phyloP scores from a whole-genome alignment of 345 rosid genomes.

The Arabidopsis suecica region DNA sequence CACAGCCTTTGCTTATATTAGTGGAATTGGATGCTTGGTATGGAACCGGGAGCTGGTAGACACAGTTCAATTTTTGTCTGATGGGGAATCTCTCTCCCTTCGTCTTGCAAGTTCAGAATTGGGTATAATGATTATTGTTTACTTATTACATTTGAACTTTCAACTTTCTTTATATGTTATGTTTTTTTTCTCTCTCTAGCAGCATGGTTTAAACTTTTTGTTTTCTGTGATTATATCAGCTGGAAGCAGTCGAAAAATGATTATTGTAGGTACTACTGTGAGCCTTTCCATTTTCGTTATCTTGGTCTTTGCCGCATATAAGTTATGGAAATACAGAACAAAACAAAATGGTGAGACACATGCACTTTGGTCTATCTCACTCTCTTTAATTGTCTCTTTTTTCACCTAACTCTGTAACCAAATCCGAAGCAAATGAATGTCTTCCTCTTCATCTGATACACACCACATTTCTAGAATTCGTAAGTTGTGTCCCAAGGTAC shows the following conservation, averaged over 20 bases:
- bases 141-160: background rate
- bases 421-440: background rate
- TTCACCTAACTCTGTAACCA: background rate
- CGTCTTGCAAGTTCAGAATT: conserved; percentile 38
- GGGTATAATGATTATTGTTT: conserved; percentile 11
- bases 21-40: conserved; percentile 41
- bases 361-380: background rate
- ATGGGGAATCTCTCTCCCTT: conserved; percentile 31
- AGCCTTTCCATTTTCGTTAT: conserved; percentile 28
- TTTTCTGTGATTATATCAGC: conserved; percentile 27
- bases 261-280: background rate
- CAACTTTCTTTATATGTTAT: background rate
- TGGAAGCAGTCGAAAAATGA: conserved; percentile 32
- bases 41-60: conserved; percentile 39
- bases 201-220: conserved; percentile 5
- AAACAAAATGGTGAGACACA: conserved; percentile 28
- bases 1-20: conserved; percentile 27
- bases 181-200: background rate
- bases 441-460: background rate
- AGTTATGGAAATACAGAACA: conserved; percentile 19
- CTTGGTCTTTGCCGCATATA: conserved; percentile 20
- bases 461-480: background rate
- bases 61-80: conserved; percentile 22
- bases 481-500: background rate
- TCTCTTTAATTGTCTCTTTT: background rate